Evolutionary conservation across 768 basidiomycete species (phyloP).

Genomic region (Krasilnikovozyma curviuscula): DNA sequence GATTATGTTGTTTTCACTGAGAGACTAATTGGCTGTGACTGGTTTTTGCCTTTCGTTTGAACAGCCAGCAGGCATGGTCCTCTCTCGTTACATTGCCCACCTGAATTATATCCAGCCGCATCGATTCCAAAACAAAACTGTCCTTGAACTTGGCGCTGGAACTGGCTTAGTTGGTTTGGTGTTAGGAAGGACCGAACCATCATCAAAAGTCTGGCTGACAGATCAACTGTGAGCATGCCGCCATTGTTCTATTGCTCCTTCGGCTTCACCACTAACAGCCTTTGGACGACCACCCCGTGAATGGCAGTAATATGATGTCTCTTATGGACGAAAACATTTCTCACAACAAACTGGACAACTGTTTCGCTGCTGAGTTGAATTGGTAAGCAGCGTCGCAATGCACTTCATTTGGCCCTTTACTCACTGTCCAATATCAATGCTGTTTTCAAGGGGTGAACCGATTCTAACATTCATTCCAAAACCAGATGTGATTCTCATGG

Average conservation of each 20-base stretch:
- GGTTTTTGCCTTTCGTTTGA: neutral
- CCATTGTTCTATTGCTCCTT: neutral
- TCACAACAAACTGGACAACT: slow-evolving; percentile 41
- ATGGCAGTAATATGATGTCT: neutral
- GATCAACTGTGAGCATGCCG: slow-evolving; percentile 60
- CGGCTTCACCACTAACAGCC: neutral
- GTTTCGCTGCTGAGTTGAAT: slow-evolving; percentile 52
- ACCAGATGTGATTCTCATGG: slow-evolving; percentile 55
- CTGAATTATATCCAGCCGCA: neutral
- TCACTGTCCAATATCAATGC: neutral
- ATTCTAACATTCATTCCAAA: slow-evolving; percentile 35
- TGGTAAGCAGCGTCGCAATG: slow-evolving; percentile 37
- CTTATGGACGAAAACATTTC: slow-evolving; percentile 59
- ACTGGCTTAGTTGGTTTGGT: slow-evolving; percentile 85
- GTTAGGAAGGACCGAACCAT: slow-evolving; percentile 43
- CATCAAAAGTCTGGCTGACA: slow-evolving; percentile 51
- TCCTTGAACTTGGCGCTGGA: slow-evolving; percentile 75
- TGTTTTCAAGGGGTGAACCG: slow-evolving; percentile 41
- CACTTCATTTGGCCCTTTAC: neutral
- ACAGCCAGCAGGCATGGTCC: neutral
- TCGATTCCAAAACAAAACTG: slow-evolving; percentile 29
- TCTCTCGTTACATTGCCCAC: neutral
- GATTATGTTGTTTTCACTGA: neutral
- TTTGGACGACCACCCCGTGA: neutral
- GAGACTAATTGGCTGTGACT: neutral